Base-by-base conservation (phyloP, 768 basidiomycete species). In the Heimioporus sp. region DNA sequence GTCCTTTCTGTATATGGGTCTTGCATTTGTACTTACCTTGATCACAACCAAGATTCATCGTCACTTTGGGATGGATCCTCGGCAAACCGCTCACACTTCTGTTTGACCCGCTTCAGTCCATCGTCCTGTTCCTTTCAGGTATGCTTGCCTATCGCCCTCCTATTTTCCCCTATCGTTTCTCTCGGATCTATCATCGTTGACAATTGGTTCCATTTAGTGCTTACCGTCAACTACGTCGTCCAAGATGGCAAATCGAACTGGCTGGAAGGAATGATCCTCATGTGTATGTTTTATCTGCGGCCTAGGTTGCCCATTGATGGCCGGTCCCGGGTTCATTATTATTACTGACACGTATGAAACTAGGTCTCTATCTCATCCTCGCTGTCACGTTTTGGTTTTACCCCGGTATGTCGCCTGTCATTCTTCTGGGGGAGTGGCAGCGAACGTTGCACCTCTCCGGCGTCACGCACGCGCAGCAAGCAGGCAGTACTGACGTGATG, bases 181-280 rank as follows among this genome's bases (percentile, higher is more conserved):
- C 24, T 28, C 24, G 7, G 11, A 51, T 39, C 4, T 13, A 10
- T 43, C 48, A 53, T 32, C 2, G 9, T 5, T 10, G 32, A 42
- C 16, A n/a, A 11, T 16, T 35, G 12, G 15, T 28, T 17, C 10
- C n/a, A n/a, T 38, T 3, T 51, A 86, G 86, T 91, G 13, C 73
- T 91, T 58, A 89, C 90, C 4, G 90, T 96, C 69, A 90, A 88
- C 63, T 91, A 90, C 62, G 85, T 87, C 19, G 80, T 95, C 6
- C 80, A 83, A 44, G 95, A 97, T 59, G 92, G 92, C 12, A 88
- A 83, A 64, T 90, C 86, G 28, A 96, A 95, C 67, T 97, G 93
- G 85, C 76, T 97, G n/a, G 93, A 96, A 68, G 92, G 91, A 20
- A 69, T 84, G 59, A 83, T 91, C 50, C 76, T 92, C n/a, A 80